A percentile compares a stretch with the other conserved stretches of the same genome.
Conservation (phyloP, 345 rosid genomes). For the Rhodamnia argentea region DNA sequence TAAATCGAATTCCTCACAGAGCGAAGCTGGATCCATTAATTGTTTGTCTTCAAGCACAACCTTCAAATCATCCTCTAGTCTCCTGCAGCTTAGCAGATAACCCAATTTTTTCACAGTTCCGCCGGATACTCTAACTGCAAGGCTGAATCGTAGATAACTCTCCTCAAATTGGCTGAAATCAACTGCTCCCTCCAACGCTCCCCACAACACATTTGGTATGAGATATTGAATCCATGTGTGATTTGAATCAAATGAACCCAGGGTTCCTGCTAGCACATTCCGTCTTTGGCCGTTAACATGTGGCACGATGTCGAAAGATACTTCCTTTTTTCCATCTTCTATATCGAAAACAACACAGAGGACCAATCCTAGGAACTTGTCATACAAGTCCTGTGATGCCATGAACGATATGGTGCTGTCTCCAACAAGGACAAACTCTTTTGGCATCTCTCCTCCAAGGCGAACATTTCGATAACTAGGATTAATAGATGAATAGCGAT, state of each 20-base stretch:
- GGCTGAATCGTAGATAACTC: background rate
- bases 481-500: background rate
- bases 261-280: background rate
- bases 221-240: background rate
- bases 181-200: background rate
- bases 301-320: too few relatives aligned
- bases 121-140: rapidly evolving
- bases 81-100: rapidly evolving
- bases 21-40: background rate
- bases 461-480: too few relatives aligned
- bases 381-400: too few relatives aligned
- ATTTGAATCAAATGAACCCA: background rate
- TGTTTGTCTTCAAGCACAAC: background rate
- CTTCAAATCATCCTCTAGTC: background rate
- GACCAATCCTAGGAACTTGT: too few relatives aligned
- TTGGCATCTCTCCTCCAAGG: too few relatives aligned
- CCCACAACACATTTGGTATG: rapidly evolving
- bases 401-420: too few relatives aligned
- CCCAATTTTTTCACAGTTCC: background rate
- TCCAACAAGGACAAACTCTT: too few relatives aligned
- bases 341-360: too few relatives aligned
- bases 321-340: too few relatives aligned
- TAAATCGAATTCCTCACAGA: background rate
- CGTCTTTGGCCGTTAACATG: too few relatives aligned
- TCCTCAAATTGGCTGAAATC: background rate